Evolutionary conservation across 768 basidiomycete species (phyloP), one percentile per base, ranked within the genome.

Genomic region (Hericium rajendrae): DNA sequence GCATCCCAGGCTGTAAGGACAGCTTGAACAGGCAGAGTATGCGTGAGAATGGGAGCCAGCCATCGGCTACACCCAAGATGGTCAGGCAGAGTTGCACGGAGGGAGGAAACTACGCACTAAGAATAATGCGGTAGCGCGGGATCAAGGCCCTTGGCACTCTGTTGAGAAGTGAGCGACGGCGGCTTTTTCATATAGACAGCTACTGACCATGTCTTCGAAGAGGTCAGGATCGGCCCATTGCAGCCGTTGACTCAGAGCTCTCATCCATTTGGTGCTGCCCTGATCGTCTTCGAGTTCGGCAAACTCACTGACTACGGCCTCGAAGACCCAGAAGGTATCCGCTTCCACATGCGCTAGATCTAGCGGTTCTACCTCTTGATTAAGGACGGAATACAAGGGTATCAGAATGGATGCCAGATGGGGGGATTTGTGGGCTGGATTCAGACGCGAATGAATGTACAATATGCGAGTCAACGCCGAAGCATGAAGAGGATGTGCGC

Each of bases 251-350:
- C 84, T 78, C 40, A 91, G 72, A 58, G 74, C 80, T 53, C 71
- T 75, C 72, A 82, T 82, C 87, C 86, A 90, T 24, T 76, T 46
- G 51, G 72, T 77, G 6, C 78, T 80, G 15, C 78, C 79, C 28
- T 84, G 83, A 57, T 84, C 82, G 53, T 85, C 85, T 58, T 85
- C 84, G n/a, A 91, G 67, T 53, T 88, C 88, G 1, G 80, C 74
- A 51, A 91, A 80, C 64, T 91, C 88, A 26, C 83, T 81, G 0
- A 89, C 72, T 62, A 91, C 74, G 0, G 82, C 78, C 67, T 90
- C 87, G 56, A 91, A 86, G 4, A 90, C 64, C 89, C 88, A 91
- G 67, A 91, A 91, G 0, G 84, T 78, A 64, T 91, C 89, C 2
- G 89, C 88, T 68, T 91, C 89, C 4, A 77, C 78, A 66, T 90